A percentile compares a stretch with the other conserved stretches of the same genome.
These are phyloP conservation scores for Diplodia mutila DNA, from an alignment of 2,329 filamentous ascomycete genomes.

Conservation along the genomic window DNA sequence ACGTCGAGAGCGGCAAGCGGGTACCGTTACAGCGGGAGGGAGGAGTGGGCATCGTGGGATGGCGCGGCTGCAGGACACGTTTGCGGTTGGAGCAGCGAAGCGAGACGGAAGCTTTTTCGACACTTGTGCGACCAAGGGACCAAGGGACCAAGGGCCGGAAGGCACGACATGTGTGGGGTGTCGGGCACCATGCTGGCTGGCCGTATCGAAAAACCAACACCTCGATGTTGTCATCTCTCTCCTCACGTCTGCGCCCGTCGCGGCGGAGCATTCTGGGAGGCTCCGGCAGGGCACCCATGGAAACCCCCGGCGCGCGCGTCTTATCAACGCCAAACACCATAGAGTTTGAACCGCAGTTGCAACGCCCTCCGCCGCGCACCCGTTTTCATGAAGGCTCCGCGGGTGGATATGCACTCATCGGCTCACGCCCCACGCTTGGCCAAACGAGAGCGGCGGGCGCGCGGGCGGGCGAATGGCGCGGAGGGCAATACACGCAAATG, in stretches of 20 bases:
- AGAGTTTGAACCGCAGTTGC: neutral
- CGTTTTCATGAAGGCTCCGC: slow-evolving; percentile 6
- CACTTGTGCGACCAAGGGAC: slow-evolving; percentile 6
- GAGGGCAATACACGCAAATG: neutral
- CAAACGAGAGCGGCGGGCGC: neutral
- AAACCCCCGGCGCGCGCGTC: neutral
- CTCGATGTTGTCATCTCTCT: neutral
- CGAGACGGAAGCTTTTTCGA: neutral
- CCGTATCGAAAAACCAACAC: no score
- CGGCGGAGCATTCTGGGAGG: neutral
- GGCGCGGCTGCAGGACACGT: neutral
- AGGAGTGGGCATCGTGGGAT: neutral
- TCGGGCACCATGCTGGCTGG: neutral
- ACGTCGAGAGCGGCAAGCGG: no score
- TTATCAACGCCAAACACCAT: slow-evolving; percentile 9
- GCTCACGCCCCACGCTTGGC: slow-evolving; percentile 13
- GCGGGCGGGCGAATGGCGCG: neutral
- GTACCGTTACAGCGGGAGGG: slow-evolving; percentile 6
- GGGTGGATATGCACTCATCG: neutral
- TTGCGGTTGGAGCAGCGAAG: slow-evolving; percentile 6
- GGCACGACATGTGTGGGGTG: slow-evolving; percentile 1
- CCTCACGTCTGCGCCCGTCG: neutral
- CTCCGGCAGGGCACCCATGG: slow-evolving; percentile 15
- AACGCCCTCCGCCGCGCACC: slow-evolving; percentile 1
- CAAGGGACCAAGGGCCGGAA: neutral